Conservation (phyloP, 176 grass and related monocot species). For the Tillandsia fasciculata region DNA sequence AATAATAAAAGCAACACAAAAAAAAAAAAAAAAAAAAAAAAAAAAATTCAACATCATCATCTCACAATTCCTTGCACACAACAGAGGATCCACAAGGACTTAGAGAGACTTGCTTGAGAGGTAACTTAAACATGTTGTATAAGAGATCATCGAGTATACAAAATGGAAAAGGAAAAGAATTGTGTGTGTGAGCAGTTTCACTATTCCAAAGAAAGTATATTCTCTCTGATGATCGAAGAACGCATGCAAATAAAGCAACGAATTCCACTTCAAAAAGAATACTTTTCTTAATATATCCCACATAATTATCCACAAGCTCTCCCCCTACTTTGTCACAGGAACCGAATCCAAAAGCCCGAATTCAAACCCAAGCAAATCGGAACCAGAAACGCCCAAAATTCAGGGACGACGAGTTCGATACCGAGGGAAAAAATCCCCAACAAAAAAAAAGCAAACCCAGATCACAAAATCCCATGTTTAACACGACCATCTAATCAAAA, state of each 20-base stretch:
- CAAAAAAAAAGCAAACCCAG: neutral
- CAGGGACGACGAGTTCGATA: neutral
- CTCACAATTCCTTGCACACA: no score
- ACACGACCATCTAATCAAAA: neutral
- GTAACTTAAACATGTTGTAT: neutral
- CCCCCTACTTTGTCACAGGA: neutral
- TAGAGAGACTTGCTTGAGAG: neutral
- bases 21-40: no score
- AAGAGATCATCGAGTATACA: neutral
- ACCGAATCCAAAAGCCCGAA: no score
- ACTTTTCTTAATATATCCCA: neutral
- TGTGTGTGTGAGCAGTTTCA: conserved; percentile 1
- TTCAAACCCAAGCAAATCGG: neutral
- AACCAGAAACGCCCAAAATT: neutral
- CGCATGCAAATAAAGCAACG: conserved; percentile 10
- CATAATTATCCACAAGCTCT: neutral
- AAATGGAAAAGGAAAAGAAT: conserved; percentile 4
- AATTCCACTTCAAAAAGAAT: conserved; percentile 13
- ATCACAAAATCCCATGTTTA: conserved; percentile 9
- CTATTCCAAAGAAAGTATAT: conserved; percentile 19
- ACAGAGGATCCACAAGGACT: neutral
- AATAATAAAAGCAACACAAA: no score
- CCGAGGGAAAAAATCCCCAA: neutral
- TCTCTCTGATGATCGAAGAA: neutral
- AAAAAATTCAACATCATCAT: no score